Evolutionary conservation across 73 alveolate genomes (phyloP), one percentile per base, ranked within the genome.

Genomic region (Symbiodinium pilosum): DNA sequence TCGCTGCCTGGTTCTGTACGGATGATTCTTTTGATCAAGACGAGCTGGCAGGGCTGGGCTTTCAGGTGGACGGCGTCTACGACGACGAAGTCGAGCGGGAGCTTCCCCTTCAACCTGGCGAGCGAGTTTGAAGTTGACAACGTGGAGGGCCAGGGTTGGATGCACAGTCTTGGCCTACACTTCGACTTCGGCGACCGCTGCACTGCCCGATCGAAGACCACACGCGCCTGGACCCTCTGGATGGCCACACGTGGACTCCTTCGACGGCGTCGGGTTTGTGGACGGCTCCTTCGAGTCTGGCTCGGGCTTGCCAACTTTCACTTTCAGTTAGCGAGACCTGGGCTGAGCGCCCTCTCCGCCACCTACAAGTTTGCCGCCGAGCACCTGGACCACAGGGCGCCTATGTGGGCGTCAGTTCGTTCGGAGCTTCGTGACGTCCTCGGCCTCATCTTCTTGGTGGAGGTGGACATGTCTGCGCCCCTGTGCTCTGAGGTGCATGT

Each of bases 171-270:
- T 30, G 95, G 95, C 5, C 14, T 88, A 36, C 30, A 21, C 0
- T 32, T 88, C 18, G 85, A 59, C 47, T 59, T 88, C 36, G 21
- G 71, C 0, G 86, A 40, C 73, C 73, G 44, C 0, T 5, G 32
- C 20, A 11, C 34, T 36, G 95, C 71, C 4, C 43, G 68, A 8
- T 52, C 85, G 6, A 88, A 88, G 43, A 30, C 47, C 21, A 28
- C 43, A 6, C n/a, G 89, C 5, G 81, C 81, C 20, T 92, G 98
- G 98, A 28, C 77, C 21, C 43, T 92, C 0, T 92, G 89, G 87
- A 14, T 43, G n/a, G 87, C 98, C 3, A 43, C 30, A 47, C 91
- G 44, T 42, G 98, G 39, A 5, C 40, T 92, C 4, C 38, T 69
- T 18, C 56, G 68, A 21, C 38, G 89, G 24, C 75, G 34, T 36